Evolutionary conservation across 1,139 yeast species (phyloP).

Genomic region (Candida glucosophila): DNA sequence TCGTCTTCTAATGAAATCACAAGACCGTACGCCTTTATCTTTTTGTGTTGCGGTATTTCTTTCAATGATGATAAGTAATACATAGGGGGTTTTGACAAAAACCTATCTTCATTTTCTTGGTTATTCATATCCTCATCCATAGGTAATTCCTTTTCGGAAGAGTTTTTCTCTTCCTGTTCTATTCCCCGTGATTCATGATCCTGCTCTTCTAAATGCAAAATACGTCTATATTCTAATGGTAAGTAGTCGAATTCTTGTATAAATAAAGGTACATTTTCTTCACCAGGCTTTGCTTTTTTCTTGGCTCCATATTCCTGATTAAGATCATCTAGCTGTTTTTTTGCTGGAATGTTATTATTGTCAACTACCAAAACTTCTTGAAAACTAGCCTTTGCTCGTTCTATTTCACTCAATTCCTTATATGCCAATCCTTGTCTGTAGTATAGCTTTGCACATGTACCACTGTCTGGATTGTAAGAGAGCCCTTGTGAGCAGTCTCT

Average conservation of each 20-base stretch:
- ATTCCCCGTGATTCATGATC: background rate
- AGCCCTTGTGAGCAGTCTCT: slow-evolving; percentile 56
- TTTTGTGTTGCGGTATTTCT: slow-evolving; percentile 18
- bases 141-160: slow-evolving; percentile 8
- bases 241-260: slow-evolving; percentile 37
- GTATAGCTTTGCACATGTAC: slow-evolving; percentile 39
- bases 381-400: slow-evolving; percentile 28
- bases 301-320: slow-evolving; percentile 9
- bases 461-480: slow-evolving; percentile 19
- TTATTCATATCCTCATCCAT: background rate
- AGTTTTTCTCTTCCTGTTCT: background rate
- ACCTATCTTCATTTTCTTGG: slow-evolving; percentile 3
- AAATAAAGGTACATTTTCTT: slow-evolving; percentile 35
- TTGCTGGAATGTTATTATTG: slow-evolving; percentile 29
- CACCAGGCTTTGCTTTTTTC: slow-evolving; percentile 2
- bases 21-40: slow-evolving; percentile 28
- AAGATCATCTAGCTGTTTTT: slow-evolving; percentile 15
- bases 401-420: slow-evolving; percentile 20
- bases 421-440: slow-evolving; percentile 51
- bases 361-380: slow-evolving; percentile 38
- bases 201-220: background rate
- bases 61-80: slow-evolving; percentile 20
- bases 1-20: slow-evolving; percentile 24
- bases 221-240: slow-evolving; percentile 18
- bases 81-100: slow-evolving; percentile 21